phyloP scores from a whole-genome alignment of 2,329 filamentous ascomycete species.

The Trichoderma atroviride region DNA sequence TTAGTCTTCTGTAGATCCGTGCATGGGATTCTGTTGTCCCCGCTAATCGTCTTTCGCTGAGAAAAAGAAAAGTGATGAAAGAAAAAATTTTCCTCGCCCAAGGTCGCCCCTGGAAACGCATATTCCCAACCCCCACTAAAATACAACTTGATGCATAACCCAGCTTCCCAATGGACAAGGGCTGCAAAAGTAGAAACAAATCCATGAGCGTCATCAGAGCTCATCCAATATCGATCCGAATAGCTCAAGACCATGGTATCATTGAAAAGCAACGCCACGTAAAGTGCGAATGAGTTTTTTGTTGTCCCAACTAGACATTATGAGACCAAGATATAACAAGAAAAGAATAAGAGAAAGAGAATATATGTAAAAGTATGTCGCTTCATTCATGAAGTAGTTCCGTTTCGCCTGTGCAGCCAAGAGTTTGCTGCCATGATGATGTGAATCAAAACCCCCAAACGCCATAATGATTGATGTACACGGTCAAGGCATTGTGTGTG shows the following conservation, averaged over 20 bases:
- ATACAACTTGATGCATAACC: constrained; percentile 22
- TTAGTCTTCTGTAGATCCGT: constrained; percentile 18
- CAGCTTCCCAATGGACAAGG: background rate
- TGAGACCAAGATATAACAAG: constrained; percentile 23
- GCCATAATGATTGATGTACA: constrained; percentile 25
- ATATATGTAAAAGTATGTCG: constrained; percentile 8
- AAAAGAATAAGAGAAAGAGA: background rate
- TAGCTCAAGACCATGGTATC: constrained; percentile 28
- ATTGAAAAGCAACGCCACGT: constrained; percentile 27
- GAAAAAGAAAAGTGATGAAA: constrained; percentile 6
- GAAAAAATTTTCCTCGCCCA: constrained; percentile 23
- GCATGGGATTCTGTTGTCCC: constrained; percentile 12
- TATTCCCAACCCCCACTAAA: constrained; percentile 26
- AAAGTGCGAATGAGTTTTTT: constrained; percentile 22
- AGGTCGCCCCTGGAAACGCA: constrained; percentile 27
- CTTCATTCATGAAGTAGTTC: constrained; percentile 24
- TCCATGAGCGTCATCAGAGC: constrained; percentile 13
- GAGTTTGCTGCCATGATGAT: constrained; percentile 18
- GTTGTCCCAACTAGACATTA: constrained; percentile 25
- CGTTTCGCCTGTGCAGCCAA: constrained; percentile 23
- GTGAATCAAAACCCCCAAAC: constrained; percentile 20
- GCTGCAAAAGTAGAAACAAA: constrained; percentile 13
- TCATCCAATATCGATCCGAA: constrained; percentile 1
- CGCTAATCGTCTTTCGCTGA: constrained; percentile 24
- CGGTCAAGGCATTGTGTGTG: background rate